phyloP scores from a whole-genome alignment of 805 yeast species.

The Priceomyces melissophilus region DNA sequence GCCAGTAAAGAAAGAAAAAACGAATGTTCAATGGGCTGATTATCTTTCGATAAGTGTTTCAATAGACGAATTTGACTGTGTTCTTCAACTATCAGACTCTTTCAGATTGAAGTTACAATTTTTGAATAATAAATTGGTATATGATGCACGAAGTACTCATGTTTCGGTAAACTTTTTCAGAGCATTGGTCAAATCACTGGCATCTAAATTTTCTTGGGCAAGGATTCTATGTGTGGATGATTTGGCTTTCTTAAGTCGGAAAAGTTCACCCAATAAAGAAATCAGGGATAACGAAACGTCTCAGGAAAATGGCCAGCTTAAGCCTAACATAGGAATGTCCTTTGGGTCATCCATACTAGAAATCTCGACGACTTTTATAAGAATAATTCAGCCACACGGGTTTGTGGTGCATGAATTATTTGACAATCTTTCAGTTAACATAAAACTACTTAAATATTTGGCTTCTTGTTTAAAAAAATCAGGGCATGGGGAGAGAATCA shows the following conservation, averaged over 20 bases:
- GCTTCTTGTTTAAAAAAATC: constrained; percentile 19
- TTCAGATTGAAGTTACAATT: constrained; percentile 48
- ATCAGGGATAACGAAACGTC: constrained; percentile 2
- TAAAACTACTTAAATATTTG: constrained; percentile 34
- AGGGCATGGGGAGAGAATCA: constrained; percentile 12
- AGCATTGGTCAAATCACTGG: constrained; percentile 52
- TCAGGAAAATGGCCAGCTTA: no score
- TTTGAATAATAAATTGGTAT: constrained; percentile 13
- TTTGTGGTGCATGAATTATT: constrained; percentile 36
- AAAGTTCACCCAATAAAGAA: constrained; percentile 7
- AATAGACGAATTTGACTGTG: constrained; percentile 12
- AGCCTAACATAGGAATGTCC: no score
- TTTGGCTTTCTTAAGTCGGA: constrained; percentile 12
- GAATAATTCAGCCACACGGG: constrained; percentile 36
- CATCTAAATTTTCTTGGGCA: constrained; percentile 45
- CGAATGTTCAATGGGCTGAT: neutral
- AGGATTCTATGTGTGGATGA: constrained; percentile 42
- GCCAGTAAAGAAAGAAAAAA: neutral
- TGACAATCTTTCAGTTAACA: constrained; percentile 33
- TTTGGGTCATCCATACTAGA: constrained; percentile 12
- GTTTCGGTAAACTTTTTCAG: constrained; percentile 30
- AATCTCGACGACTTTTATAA: constrained; percentile 22
- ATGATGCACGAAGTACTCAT: constrained; percentile 7
- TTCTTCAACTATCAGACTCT: constrained; percentile 43
- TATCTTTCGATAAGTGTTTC: neutral